These are phyloP conservation scores for Pythium aquatile DNA, from an alignment of 352 stramenopile genomes.

Conservation along the genomic window DNA sequence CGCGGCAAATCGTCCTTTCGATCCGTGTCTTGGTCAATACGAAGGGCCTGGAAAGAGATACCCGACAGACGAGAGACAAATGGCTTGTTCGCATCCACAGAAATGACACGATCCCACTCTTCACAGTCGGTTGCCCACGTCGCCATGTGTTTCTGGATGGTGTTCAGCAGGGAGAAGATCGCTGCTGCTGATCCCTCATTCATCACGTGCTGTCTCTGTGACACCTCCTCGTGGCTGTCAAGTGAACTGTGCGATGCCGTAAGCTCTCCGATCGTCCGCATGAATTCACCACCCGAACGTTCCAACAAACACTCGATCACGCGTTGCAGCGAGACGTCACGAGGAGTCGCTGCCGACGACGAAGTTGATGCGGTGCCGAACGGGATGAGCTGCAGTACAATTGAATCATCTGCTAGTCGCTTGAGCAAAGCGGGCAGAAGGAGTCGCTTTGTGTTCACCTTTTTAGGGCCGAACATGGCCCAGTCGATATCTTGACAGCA, in stretches of 20 bases:
- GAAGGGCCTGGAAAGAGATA: conserved; percentile 4
- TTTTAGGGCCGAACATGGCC: conserved; percentile 14
- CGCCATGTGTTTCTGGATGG: conserved; percentile 24
- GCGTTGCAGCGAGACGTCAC: not conserved
- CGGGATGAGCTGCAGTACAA: conserved; percentile 45
- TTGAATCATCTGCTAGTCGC: conserved; percentile 62
- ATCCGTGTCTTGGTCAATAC: not conserved
- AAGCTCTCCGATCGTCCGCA: conserved; percentile 15
- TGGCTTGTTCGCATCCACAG: not conserved
- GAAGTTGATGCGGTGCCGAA: conserved; percentile 5
- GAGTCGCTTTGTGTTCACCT: conserved; percentile 30
- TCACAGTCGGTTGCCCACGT: conserved; percentile 4
- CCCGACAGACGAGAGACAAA: not conserved
- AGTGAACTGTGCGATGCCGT: not conserved
- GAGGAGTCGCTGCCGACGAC: not conserved
- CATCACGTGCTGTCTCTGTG: not conserved
- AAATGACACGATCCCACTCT: conserved; percentile 5
- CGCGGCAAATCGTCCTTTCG: conserved; percentile 12
- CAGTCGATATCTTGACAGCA: conserved; percentile 10
- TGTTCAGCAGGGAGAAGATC: conserved; percentile 8
- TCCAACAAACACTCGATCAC: conserved; percentile 16
- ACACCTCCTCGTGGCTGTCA: conserved; percentile 3
- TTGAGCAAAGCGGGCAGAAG: conserved; percentile 60
- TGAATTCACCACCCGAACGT: conserved; percentile 8
- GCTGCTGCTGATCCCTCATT: not conserved